phyloP scores from a whole-genome alignment of 1,284 basidiomycete genomes.

The Heliocybe sulcata region DNA sequence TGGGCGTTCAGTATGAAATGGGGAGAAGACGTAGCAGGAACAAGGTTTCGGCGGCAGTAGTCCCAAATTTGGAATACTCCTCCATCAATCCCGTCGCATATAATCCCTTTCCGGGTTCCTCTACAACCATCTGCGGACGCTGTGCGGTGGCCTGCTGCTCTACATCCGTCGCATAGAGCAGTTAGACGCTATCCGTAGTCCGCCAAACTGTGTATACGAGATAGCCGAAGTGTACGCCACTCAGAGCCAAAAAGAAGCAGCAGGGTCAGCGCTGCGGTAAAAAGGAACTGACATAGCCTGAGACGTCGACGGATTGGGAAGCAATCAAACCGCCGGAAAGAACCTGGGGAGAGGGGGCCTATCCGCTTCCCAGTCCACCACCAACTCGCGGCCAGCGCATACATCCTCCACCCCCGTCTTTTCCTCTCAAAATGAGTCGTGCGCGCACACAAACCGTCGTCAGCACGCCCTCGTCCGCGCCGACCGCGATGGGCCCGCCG shows the following conservation, averaged over 20 bases:
- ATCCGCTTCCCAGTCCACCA: conserved; percentile 1
- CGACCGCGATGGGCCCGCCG: conserved; percentile 20
- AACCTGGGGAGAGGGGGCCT: neutral
- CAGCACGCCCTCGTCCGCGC: conserved; percentile 13
- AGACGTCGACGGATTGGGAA: conserved; percentile 1
- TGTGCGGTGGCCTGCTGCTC: neutral
- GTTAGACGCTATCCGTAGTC: neutral
- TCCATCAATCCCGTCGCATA: conserved; percentile 18
- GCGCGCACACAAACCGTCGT: conserved; percentile 17
- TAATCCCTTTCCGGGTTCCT: conserved; percentile 9
- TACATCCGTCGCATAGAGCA: neutral
- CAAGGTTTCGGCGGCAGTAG: conserved; percentile 20
- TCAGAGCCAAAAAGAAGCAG: neutral
- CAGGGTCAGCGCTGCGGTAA: neutral
- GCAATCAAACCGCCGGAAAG: conserved; percentile 1
- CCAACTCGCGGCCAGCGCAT: neutral
- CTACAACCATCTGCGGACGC: neutral
- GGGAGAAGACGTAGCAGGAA: conserved; percentile 19
- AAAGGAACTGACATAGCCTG: conserved; percentile 1
- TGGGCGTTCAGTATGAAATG: conserved; percentile 1
- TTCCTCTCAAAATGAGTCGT: neutral
- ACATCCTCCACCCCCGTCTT: neutral
- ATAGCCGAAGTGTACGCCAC: neutral
- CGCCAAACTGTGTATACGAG: neutral
- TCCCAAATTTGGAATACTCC: conserved; percentile 22